phyloP scores from a whole-genome alignment of 2,329 filamentous ascomycete species.

The Aspergillus novoparasiticus region DNA sequence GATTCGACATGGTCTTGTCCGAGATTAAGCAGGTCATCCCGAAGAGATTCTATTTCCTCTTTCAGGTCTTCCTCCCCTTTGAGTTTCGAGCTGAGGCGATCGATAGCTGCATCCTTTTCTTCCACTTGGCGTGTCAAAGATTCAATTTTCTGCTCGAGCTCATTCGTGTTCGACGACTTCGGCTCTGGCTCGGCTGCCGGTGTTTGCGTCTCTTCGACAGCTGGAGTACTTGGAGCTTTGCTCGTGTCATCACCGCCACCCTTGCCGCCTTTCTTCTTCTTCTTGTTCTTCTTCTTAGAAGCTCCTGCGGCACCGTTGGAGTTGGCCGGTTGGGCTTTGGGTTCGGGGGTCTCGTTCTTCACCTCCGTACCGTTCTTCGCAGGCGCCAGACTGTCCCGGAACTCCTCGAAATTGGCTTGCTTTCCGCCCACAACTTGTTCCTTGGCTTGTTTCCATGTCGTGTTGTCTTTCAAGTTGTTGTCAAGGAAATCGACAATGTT shows the following conservation, averaged over 20 bases:
- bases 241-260: slow-evolving; percentile 42
- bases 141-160: slow-evolving; percentile 41
- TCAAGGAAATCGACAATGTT: slow-evolving; percentile 44
- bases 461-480: slow-evolving; percentile 39
- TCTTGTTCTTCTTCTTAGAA: slow-evolving; percentile 76
- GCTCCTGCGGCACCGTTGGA: slow-evolving; percentile 32
- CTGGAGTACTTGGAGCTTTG: slow-evolving; percentile 24
- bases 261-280: slow-evolving; percentile 78
- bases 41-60: slow-evolving; percentile 83
- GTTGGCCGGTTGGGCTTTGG: slow-evolving; percentile 22
- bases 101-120: slow-evolving; percentile 72
- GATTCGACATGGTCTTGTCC: slow-evolving; percentile 83
- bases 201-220: slow-evolving; percentile 18
- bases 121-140: slow-evolving; percentile 37
- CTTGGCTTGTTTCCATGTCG: slow-evolving; percentile 38
- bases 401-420: slow-evolving; percentile 37
- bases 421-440: slow-evolving; percentile 36
- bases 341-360: slow-evolving; percentile 23
- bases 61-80: slow-evolving; percentile 75
- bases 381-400: slow-evolving; percentile 34
- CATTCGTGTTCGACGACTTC: slow-evolving; percentile 23
- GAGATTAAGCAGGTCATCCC: slow-evolving; percentile 76
- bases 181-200: slow-evolving; percentile 38
- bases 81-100: slow-evolving; percentile 68
- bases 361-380: slow-evolving; percentile 25